Evolutionary conservation across 179 eudicot species (phyloP).

Genomic region (Camellia oleifera): DNA sequence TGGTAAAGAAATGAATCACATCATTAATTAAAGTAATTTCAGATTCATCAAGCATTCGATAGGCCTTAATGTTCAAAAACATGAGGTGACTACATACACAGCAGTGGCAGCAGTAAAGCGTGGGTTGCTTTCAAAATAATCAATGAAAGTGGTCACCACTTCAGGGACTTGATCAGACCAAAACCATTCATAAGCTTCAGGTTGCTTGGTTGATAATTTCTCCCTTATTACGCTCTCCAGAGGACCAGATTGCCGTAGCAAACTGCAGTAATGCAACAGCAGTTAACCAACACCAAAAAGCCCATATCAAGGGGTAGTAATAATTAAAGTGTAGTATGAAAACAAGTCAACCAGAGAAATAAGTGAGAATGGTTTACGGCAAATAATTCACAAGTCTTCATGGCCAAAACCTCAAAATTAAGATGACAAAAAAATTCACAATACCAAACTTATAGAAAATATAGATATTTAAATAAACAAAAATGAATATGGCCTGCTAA

Average conservation of each 20-base stretch:
- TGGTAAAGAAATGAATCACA: conserved; percentile 22
- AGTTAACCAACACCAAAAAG: conserved; percentile 7
- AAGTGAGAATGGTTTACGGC: too few relatives aligned
- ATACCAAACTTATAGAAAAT: too few relatives aligned
- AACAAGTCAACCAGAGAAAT: too few relatives aligned
- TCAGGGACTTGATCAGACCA: conserved; percentile 95
- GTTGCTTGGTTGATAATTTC: conserved; percentile 70
- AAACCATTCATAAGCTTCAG: conserved; percentile 80
- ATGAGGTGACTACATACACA: conserved; percentile 46
- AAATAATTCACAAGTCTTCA: too few relatives aligned
- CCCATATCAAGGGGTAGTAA: too few relatives aligned
- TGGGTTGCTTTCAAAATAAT: conserved; percentile 80
- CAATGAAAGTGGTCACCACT: conserved; percentile 68
- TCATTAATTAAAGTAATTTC: conserved; percentile 5
- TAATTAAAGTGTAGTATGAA: too few relatives aligned
- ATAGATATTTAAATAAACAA: neutral
- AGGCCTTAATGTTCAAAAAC: conserved; percentile 8
- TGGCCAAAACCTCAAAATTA: too few relatives aligned
- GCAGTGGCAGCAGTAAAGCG: conserved; percentile 68
- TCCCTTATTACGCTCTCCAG: conserved; percentile 81
- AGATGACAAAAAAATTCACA: too few relatives aligned
- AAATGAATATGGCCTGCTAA: neutral
- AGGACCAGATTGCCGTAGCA: conserved; percentile 81
- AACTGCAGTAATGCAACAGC: conserved; percentile 44
- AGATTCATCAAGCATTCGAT: conserved; percentile 5